Evolutionary conservation across 352 stramenopile species (phyloP).

Genomic region (Phytophthora macrochlamydospora): DNA sequence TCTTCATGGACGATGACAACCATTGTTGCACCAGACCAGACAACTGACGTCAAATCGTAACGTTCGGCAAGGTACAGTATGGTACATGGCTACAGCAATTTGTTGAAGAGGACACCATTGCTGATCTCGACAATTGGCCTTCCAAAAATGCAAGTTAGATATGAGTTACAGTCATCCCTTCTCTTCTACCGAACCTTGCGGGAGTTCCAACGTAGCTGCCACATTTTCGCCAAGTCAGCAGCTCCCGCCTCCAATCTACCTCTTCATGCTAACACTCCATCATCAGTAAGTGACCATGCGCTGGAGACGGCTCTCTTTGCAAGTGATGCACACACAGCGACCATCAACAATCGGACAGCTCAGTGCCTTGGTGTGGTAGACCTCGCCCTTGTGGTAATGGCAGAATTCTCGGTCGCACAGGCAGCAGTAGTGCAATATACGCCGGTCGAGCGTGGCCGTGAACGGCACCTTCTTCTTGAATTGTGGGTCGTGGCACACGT

Average conservation of each 20-base stretch:
- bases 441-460: slow-evolving; percentile 63
- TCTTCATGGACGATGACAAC: slow-evolving; percentile 29
- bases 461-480: slow-evolving; percentile 76
- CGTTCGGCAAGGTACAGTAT: no score
- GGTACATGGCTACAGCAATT: no score
- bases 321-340: slow-evolving; percentile 73
- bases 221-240: no score
- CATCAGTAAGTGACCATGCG: slow-evolving; percentile 54
- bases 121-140: no score
- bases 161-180: no score
- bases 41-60: no score
- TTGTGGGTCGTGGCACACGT: slow-evolving; percentile 69
- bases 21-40: background rate
- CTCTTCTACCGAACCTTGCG: no score
- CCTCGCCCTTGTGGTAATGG: slow-evolving; percentile 82
- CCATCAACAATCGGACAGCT: slow-evolving; percentile 82
- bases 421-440: slow-evolving; percentile 84
- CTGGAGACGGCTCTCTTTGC: slow-evolving; percentile 69
- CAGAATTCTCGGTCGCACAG: slow-evolving; percentile 84
- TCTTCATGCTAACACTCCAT: no score
- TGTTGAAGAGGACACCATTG: no score
- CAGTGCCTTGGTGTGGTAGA: slow-evolving; percentile 79
- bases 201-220: no score
- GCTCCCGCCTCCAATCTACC: no score
- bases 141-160: no score